These are phyloP conservation scores for Noccaea bulbosa DNA, from an alignment of 345 rosid genomes.

Conservation along the genomic window DNA sequence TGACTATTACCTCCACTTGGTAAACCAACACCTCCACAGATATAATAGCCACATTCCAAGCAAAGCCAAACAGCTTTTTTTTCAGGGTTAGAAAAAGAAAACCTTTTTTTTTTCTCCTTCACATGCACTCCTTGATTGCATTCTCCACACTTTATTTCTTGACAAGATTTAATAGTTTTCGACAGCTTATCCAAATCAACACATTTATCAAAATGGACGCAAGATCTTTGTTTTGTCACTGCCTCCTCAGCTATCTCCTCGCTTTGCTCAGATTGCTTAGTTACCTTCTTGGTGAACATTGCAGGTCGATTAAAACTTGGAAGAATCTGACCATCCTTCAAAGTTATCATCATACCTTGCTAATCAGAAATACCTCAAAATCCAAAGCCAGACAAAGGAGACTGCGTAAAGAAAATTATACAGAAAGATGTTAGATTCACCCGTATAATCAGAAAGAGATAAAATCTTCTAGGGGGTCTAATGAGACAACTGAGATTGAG, in stretches of 20 bases:
- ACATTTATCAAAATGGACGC: conserved; percentile 67
- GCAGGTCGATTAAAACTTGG: conserved; percentile 52
- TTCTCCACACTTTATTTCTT: conserved; percentile 61
- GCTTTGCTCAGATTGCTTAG: conserved; percentile 38
- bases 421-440: neutral
- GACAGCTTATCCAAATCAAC: conserved; percentile 58
- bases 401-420: neutral
- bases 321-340: conserved; percentile 55
- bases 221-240: conserved; percentile 50
- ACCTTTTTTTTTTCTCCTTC: conserved; percentile 61
- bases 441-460: neutral
- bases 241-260: conserved; percentile 45
- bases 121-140: conserved; percentile 62
- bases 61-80: conserved; percentile 83
- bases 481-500: conserved; percentile 5
- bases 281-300: conserved; percentile 41
- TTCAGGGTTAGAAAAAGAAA: conserved; percentile 48
- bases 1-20: conserved; percentile 79
- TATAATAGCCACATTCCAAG: conserved; percentile 83
- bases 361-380: conserved; percentile 24
- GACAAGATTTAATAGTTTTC: conserved; percentile 56
- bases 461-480: neutral
- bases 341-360: conserved; percentile 82
- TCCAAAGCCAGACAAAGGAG: conserved; percentile 14
- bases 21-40: conserved; percentile 84